Evolutionary conservation across 2,329 filamentous ascomycete genomes (phyloP).

Genomic region (Pseudogymnoascus pannorum): DNA sequence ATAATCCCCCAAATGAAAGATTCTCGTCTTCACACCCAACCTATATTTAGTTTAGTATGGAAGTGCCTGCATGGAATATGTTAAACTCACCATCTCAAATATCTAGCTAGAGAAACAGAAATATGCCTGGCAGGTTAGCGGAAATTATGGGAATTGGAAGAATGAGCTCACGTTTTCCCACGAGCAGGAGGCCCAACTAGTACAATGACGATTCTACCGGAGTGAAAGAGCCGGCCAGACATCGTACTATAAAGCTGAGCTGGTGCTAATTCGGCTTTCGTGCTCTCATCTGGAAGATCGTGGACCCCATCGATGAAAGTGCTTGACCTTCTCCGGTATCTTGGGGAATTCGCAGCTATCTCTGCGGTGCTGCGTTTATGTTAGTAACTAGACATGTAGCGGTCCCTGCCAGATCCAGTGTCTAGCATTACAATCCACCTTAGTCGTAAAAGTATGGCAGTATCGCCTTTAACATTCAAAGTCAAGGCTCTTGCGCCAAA

Average conservation of each 20-base stretch:
- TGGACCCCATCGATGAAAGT: slow-evolving; percentile 97
- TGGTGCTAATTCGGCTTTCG: slow-evolving; percentile 67
- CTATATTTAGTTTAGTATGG: slow-evolving; percentile 31
- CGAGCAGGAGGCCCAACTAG: slow-evolving; percentile 92
- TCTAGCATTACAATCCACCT: neutral
- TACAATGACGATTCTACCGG: slow-evolving; percentile 91
- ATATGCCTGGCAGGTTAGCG: slow-evolving; percentile 59
- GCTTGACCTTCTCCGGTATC: slow-evolving; percentile 85
- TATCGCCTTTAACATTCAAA: neutral
- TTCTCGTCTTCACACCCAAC: slow-evolving; percentile 95
- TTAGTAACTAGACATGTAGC: neutral
- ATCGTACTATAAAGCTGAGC: slow-evolving; percentile 98
- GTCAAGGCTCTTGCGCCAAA: neutral
- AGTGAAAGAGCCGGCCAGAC: slow-evolving; percentile 93
- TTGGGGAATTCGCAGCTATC: slow-evolving; percentile 81
- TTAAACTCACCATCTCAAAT: slow-evolving; percentile 68
- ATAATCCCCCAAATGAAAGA: slow-evolving; percentile 96
- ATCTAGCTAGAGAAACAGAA: slow-evolving; percentile 88
- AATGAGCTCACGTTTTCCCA: slow-evolving; percentile 71
- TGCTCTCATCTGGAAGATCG: slow-evolving; percentile 70
- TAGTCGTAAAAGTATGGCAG: neutral
- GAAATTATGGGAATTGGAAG: neutral
- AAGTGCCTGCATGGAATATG: neutral
- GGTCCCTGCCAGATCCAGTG: neutral
- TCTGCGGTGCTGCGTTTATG: slow-evolving; percentile 64